phyloP scores from a whole-genome alignment of 306 rosid species.

The Cyamopsis tetragonoloba region DNA sequence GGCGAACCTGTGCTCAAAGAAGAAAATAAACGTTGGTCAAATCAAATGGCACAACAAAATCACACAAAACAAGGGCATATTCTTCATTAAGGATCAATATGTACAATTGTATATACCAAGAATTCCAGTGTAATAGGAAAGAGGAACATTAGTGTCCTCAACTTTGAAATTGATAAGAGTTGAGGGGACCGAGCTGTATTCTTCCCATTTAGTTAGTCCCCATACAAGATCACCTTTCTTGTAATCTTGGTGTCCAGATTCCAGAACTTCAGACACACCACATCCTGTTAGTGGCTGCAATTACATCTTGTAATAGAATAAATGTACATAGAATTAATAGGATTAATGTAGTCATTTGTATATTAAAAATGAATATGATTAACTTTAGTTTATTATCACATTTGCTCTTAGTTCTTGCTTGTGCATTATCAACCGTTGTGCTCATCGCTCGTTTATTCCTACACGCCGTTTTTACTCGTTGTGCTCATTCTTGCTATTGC shows the following conservation, averaged over 20 bases:
- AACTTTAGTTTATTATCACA: no score
- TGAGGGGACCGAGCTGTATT: conserved; percentile 26
- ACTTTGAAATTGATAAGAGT: conserved; percentile 16
- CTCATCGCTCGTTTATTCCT: no score
- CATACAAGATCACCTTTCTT: conserved; percentile 40
- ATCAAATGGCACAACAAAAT: not conserved
- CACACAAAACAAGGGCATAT: not conserved
- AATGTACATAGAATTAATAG: no score
- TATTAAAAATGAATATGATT: no score
- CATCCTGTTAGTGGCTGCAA: conserved; percentile 35
- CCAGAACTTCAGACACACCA: conserved; percentile 41
- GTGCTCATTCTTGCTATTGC: no score
- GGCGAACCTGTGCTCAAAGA: conserved; percentile 18
- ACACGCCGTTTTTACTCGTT: no score
- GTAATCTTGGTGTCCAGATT: conserved; percentile 35
- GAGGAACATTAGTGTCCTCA: conserved; percentile 31
- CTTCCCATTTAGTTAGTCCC: conserved; percentile 41
- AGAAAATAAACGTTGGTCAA: not conserved
- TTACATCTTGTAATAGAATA: no score
- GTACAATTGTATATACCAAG: conserved; percentile 20
- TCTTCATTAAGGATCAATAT: not conserved
- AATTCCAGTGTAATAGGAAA: conserved; percentile 32
- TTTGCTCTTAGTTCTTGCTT: no score
- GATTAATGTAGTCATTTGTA: no score
- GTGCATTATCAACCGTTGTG: no score